Evolutionary conservation across 2,329 filamentous ascomycete genomes (phyloP), one percentile per base, ranked within the genome.

Genomic region (Coniochaeta hoffmannii): DNA sequence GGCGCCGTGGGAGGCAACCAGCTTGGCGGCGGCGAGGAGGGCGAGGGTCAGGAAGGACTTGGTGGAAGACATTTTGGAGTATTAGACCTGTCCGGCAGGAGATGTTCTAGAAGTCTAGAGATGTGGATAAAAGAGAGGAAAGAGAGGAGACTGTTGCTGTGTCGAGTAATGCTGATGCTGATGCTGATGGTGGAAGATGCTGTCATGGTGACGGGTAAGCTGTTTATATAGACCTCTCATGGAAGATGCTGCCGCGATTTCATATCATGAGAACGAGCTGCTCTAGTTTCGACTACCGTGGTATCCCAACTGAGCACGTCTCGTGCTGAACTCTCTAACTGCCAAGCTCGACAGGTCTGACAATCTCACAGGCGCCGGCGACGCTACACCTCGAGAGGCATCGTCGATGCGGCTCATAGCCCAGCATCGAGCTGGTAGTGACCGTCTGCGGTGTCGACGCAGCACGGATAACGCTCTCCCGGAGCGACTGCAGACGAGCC

Each of bases 1-100:
- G 62, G 78, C 82, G 57, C 76, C 76, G 73, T 87, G 84, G 64
- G 78, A 81, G 60, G 81, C 74, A 59, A 80, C 82, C 53, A 86
- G 75, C 60, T 77, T 71, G 63, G 76, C 76, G 59, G 76, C 71
- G 62, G 79, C 73, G 64, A 85, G 67, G 68, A 82, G 71, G 65
- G 75, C 71, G 65, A 81, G 68, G 60, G 70, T 59, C 57, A 74
- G 28, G 57, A 69, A 44, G 52, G 60, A 60, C 60, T 69, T 71
- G 64, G 67, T 70, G 64, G 67, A 58, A 54, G 63, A 61, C 65
- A 70, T 72, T 28, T 26, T 46, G 41, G 15, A 11, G 41, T 15
- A 46, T 46, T 46, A 46, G 22, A 46, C 41, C 41, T 46, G 41
- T 46, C 41, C 41, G 41, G 41, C 41, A 46, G 41, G 41, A 46